A percentile compares a stretch with the other conserved stretches of the same genome.
phyloP scores from a whole-genome alignment of 345 rosid species.

The Brassica carinata region DNA sequence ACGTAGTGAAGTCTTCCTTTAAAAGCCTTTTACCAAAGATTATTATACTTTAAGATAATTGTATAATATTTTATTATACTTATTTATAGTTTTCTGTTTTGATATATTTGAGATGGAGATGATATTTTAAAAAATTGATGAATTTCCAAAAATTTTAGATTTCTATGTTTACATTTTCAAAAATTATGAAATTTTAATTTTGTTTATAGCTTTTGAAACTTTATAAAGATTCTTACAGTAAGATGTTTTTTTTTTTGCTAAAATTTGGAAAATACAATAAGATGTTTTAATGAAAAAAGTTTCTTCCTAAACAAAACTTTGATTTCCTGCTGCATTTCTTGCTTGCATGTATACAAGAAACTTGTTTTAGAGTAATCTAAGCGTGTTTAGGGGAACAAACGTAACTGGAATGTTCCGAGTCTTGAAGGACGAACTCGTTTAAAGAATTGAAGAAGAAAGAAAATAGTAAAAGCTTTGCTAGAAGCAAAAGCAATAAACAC shows the following conservation, averaged over 20 bases:
- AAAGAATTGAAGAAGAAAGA: not conserved
- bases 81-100: not conserved
- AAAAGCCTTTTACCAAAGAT: too few species aligned
- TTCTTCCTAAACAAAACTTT: not conserved
- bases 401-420: not conserved
- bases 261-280: too few species aligned
- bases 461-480: slow-evolving; percentile 1
- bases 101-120: not conserved
- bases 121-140: not conserved
- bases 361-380: not conserved
- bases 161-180: not conserved
- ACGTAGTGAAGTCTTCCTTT: too few species aligned
- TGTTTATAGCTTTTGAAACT: too few species aligned
- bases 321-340: not conserved
- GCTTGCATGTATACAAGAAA: not conserved
- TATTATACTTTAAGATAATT: too few species aligned
- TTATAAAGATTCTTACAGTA: not conserved
- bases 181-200: too few species aligned
- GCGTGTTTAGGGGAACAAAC: not conserved
- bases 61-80: too few species aligned
- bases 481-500: slow-evolving; percentile 19
- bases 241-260: not conserved
- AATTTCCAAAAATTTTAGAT: not conserved
- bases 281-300: not conserved
- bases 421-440: not conserved